These are phyloP conservation scores for Durio zibethinus DNA, from an alignment of 345 rosid genomes.

Conservation along the genomic window DNA sequence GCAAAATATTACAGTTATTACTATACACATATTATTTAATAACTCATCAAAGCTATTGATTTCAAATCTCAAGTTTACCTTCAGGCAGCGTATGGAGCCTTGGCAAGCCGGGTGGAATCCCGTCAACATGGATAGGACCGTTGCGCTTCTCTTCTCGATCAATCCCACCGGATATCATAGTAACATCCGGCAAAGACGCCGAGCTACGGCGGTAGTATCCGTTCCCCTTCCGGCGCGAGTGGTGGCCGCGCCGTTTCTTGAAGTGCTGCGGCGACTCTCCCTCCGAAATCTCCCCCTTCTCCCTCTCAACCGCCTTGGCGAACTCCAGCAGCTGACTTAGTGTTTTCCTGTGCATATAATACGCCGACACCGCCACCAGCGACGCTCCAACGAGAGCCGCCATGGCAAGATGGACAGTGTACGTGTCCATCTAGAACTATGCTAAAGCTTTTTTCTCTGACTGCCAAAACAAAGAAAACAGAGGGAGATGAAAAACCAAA, in stretches of 20 bases:
- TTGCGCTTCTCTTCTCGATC: slow-evolving; percentile 62
- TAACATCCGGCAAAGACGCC: slow-evolving; percentile 77
- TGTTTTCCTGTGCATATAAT: slow-evolving; percentile 91
- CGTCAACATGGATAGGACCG: slow-evolving; percentile 62
- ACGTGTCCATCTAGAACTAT: slow-evolving; percentile 56
- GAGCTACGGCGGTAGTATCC: slow-evolving; percentile 60
- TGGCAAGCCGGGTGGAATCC: slow-evolving; percentile 80
- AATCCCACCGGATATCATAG: slow-evolving; percentile 45
- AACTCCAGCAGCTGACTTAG: slow-evolving; percentile 86
- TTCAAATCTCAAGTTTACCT: slow-evolving; percentile 49
- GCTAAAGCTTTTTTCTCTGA: not conserved
- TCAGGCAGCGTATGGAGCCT: slow-evolving; percentile 73
- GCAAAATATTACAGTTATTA: not conserved
- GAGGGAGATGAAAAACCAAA: not conserved
- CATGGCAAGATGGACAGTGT: slow-evolving; percentile 75
- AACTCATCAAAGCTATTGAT: slow-evolving; percentile 1
- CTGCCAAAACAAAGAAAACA: not conserved
- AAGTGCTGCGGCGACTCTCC: slow-evolving; percentile 44
- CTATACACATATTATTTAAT: not conserved
- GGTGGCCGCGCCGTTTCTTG: slow-evolving; percentile 14
- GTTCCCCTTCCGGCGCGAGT: slow-evolving; percentile 41
- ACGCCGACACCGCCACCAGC: slow-evolving; percentile 85
- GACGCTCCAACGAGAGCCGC: slow-evolving; percentile 99
- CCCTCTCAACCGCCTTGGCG: slow-evolving; percentile 74
- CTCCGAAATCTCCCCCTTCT: slow-evolving; percentile 45